Conservation (phyloP, 2,329 filamentous ascomycete genomes). For the Colletotrichum chlorophyti region DNA sequence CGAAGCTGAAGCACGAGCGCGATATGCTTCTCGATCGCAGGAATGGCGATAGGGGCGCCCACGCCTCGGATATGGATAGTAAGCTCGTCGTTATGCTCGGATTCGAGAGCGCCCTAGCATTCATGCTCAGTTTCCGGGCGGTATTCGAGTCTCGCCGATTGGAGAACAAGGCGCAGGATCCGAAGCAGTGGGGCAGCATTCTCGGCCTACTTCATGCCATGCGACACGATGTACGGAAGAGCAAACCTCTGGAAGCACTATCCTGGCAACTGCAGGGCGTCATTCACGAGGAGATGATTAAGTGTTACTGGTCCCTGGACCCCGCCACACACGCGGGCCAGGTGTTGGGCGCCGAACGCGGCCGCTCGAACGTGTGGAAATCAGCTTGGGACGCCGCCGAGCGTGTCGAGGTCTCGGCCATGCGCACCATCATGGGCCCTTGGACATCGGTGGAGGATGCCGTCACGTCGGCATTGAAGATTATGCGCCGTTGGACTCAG, state of each 20-base stretch:
- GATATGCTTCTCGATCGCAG: conserved; percentile 46
- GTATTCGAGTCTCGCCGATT: conserved; percentile 51
- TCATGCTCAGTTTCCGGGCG: conserved; percentile 60
- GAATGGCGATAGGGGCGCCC: conserved; percentile 26
- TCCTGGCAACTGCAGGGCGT: conserved; percentile 51
- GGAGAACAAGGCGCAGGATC: conserved; percentile 51
- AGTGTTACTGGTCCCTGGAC: conserved; percentile 42
- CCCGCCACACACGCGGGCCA: conserved; percentile 25
- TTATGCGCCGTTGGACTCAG: conserved; percentile 51
- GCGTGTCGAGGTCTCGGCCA: conserved; percentile 35
- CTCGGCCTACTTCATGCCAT: conserved; percentile 53
- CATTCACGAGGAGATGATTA: conserved; percentile 53
- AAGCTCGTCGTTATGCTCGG: conserved; percentile 51
- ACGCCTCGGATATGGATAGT: conserved; percentile 39
- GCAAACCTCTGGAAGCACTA: conserved; percentile 46
- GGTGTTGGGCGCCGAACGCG: conserved; percentile 36
- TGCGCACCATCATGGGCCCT: conserved; percentile 41
- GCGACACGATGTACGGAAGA: conserved; percentile 44
- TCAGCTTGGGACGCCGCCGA: conserved; percentile 39
- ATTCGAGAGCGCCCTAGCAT: conserved; percentile 58
- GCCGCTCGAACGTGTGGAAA: conserved; percentile 36
- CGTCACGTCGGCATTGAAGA: conserved; percentile 43
- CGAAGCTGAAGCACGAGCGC: conserved; percentile 60
- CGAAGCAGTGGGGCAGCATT: conserved; percentile 49
- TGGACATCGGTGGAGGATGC: conserved; percentile 55